A percentile compares a stretch with the other conserved stretches of the same genome.
phyloP scores from a whole-genome alignment of 2,329 filamentous ascomycete species.

The Trichoderma koningii region DNA sequence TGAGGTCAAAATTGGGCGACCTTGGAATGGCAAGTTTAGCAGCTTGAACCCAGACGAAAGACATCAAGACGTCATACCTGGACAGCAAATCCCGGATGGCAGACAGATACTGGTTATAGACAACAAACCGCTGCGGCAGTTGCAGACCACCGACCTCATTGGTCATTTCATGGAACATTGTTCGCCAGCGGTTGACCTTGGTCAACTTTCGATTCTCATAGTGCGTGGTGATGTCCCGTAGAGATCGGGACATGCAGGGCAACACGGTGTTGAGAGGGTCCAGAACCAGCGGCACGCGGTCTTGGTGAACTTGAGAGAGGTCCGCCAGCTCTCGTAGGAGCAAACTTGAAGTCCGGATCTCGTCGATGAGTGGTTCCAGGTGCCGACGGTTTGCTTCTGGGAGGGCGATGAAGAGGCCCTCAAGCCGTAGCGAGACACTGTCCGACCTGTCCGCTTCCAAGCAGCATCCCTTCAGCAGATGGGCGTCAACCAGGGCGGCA shows the following conservation, averaged over 20 bases:
- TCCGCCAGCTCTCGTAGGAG: constrained; percentile 58
- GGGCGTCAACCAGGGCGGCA: constrained; percentile 36
- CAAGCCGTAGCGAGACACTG: constrained; percentile 49
- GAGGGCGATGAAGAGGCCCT: constrained; percentile 51
- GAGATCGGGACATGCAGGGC: constrained; percentile 55
- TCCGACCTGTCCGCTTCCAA: constrained; percentile 57
- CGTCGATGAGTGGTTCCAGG: constrained; percentile 51
- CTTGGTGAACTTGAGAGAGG: constrained; percentile 53
- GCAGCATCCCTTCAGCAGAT: constrained; percentile 56
- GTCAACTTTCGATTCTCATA: constrained; percentile 53
- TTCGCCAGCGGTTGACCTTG: constrained; percentile 56
- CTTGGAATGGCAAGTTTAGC: constrained; percentile 35
- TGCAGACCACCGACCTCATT: constrained; percentile 54
- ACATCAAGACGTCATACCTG: constrained; percentile 43
- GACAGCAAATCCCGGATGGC: constrained; percentile 54
- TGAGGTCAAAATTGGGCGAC: constrained; percentile 57
- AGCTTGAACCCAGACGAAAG: neutral
- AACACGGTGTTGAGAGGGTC: constrained; percentile 60
- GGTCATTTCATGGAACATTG: constrained; percentile 59
- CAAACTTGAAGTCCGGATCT: constrained; percentile 48
- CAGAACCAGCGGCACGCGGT: constrained; percentile 53
- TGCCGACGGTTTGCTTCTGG: constrained; percentile 49
- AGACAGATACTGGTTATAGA: constrained; percentile 58
- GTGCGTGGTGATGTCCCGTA: constrained; percentile 55
- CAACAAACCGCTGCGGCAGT: constrained; percentile 55